These are phyloP conservation scores for Calcarisporium arbuscula DNA, from an alignment of 2,329 filamentous ascomycete genomes.

Conservation along the genomic window DNA sequence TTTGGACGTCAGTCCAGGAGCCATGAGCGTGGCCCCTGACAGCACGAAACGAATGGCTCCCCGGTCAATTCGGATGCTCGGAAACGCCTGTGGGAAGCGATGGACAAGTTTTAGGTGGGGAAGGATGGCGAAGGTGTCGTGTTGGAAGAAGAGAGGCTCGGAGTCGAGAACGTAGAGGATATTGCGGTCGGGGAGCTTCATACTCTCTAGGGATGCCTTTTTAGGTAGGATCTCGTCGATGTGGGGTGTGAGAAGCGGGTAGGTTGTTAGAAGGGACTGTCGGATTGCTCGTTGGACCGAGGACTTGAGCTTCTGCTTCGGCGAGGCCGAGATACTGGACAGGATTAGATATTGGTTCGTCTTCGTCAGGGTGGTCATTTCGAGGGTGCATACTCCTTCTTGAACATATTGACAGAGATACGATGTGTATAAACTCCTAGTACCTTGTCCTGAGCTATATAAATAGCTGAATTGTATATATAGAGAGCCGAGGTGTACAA, in stretches of 20 bases:
- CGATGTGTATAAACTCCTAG: too few species aligned
- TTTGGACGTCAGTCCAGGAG: conserved; percentile 77
- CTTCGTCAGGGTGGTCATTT: background rate
- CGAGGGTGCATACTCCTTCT: conserved; percentile 67
- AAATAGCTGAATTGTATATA: too few species aligned
- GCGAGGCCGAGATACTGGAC: conserved; percentile 62
- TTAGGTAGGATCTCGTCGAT: conserved; percentile 96
- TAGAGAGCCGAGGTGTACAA: background rate
- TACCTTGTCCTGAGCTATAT: too few species aligned
- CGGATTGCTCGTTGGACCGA: conserved; percentile 86
- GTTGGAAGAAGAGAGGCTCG: conserved; percentile 86
- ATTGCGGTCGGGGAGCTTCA: conserved; percentile 89
- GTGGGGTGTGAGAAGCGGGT: conserved; percentile 76
- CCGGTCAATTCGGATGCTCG: conserved; percentile 82
- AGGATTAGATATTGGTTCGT: background rate
- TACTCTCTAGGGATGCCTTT: conserved; percentile 80
- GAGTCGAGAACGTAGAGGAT: conserved; percentile 79
- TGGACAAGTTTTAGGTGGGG: conserved; percentile 89
- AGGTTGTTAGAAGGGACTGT: conserved; percentile 72
- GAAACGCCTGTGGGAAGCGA: conserved; percentile 78
- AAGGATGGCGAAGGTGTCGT: conserved; percentile 66
- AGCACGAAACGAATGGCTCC: conserved; percentile 96
- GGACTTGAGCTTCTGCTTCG: conserved; percentile 96
- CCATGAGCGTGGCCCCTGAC: conserved; percentile 91
- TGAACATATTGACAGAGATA: conserved; percentile 63